Base-by-base conservation (phyloP, 345 rosid species). In the Ricinus communis region DNA sequence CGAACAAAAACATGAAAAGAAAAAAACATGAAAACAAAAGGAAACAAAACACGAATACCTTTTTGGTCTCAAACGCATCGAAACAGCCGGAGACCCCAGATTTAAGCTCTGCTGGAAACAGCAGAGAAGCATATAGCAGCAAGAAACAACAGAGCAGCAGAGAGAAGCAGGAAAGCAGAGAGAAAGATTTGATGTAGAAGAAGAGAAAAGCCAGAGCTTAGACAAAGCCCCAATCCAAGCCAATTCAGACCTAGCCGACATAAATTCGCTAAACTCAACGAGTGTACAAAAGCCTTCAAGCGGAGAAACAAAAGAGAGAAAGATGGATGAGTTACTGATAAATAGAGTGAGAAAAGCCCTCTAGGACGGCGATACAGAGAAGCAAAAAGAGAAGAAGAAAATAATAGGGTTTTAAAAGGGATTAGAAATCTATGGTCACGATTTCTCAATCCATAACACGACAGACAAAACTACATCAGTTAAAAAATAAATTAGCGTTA, bases 201-300 rank as follows among this genome's bases (percentile, higher is more conserved):
- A 69, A 56, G 77, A 60, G 28, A 69, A 73, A 71, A 67, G 55
- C 74, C 88, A 86, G 88, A 87, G 85, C 87, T 82, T 70, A 78
- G 78, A 83, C 81, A 68, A 86, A 85, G 87, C 84, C 86, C 87
- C 85, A 91, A 84, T 83, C 85, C 83, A 82, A 85, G 80, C 79
- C 96, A 86, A 80, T 76, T 76, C 87, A 87, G 78, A 83, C 70
- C 75, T 85, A 86, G 90, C 93, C 93, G 95, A 88, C 99, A 96
- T 89, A 93, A 82, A 96, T 85, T 85, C 81, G 62, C 90, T 68
- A 27, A 33, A 10, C 59, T 53, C 78, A 49, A 49, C 7, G 41
- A 55, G 27, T 43, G 41, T 69, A 8, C 47, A 43, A 43, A 8
- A 8, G 16, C 50, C 66, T 60, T 60, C n/a, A 8, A 53, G 18